A percentile compares a stretch with the other conserved stretches of the same genome.
Evolutionary conservation across 1,284 basidiomycete species (phyloP).

Genomic region (Cryptococcus sp.): DNA sequence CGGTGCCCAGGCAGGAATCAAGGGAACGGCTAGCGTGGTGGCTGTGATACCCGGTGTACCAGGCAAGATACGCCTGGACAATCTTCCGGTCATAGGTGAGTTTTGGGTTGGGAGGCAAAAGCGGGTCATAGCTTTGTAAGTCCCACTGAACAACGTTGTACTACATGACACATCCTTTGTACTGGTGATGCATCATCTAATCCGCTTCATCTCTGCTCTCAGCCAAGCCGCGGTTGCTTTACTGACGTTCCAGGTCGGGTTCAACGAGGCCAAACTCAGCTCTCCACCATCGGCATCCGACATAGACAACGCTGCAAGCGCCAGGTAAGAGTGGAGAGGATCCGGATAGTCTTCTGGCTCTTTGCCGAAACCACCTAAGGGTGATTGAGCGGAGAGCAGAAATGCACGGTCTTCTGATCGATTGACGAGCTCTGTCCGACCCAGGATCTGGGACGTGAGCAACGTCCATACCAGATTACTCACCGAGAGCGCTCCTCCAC

Average conservation of each 20-base stretch:
- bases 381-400: constrained; percentile 73
- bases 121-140: not conserved
- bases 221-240: constrained; percentile 67
- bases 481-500: constrained; percentile 73
- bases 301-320: constrained; percentile 72
- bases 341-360: constrained; percentile 77
- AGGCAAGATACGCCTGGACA: constrained; percentile 30
- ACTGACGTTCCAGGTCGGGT: constrained; percentile 70
- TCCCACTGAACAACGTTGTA: not conserved
- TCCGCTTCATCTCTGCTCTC: constrained; percentile 38
- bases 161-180: not conserved
- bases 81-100: constrained; percentile 45
- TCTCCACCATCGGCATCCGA: constrained; percentile 17
- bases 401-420: constrained; percentile 61
- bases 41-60: constrained; percentile 35
- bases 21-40: constrained; percentile 42
- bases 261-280: constrained; percentile 63
- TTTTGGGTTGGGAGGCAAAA: constrained; percentile 44
- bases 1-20: constrained; percentile 50
- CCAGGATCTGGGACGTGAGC: constrained; percentile 62
- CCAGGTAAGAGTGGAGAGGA: constrained; percentile 88
- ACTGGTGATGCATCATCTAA: not conserved
- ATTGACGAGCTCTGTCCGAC: constrained; percentile 61
- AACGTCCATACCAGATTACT: constrained; percentile 26
- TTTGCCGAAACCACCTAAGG: constrained; percentile 81